phyloP scores from a whole-genome alignment of 768 basidiomycete species.

The Agaricus blazei region DNA sequence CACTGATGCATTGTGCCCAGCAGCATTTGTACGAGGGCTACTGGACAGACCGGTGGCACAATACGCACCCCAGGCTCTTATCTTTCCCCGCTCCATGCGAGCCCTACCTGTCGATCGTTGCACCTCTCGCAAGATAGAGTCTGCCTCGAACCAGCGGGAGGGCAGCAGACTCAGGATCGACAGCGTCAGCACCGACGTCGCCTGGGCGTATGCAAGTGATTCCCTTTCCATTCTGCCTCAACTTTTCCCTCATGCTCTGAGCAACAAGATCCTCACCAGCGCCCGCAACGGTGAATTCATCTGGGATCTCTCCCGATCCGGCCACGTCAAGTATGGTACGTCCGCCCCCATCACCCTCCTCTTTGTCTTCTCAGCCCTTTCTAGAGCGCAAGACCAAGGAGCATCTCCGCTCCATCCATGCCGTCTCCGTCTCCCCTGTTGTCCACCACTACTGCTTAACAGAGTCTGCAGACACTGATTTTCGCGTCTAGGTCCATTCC shows the following conservation, averaged over 20 bases:
- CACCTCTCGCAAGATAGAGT: conserved; percentile 55
- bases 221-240: neutral
- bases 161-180: conserved; percentile 75
- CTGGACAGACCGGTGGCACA: too few relatives aligned
- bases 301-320: conserved; percentile 73
- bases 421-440: conserved; percentile 60
- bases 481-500: conserved; percentile 70
- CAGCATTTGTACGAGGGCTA: too few relatives aligned
- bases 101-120: too few relatives aligned
- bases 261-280: conserved; percentile 74
- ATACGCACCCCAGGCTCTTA: too few relatives aligned
- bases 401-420: conserved; percentile 69
- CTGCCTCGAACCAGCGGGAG: conserved; percentile 73
- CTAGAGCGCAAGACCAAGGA: conserved; percentile 63
- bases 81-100: too few relatives aligned
- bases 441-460: conserved; percentile 72
- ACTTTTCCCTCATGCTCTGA: conserved; percentile 19
- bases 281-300: conserved; percentile 77
- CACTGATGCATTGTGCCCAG: too few relatives aligned
- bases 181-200: conserved; percentile 72
- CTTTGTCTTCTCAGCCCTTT: neutral
- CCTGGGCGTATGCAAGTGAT: conserved; percentile 69
- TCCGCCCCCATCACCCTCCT: neutral
- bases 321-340: conserved; percentile 67
- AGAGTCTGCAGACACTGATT: conserved; percentile 74